phyloP scores from a whole-genome alignment of 2,329 filamentous ascomycete species.

The Cordyceps tenuipes region DNA sequence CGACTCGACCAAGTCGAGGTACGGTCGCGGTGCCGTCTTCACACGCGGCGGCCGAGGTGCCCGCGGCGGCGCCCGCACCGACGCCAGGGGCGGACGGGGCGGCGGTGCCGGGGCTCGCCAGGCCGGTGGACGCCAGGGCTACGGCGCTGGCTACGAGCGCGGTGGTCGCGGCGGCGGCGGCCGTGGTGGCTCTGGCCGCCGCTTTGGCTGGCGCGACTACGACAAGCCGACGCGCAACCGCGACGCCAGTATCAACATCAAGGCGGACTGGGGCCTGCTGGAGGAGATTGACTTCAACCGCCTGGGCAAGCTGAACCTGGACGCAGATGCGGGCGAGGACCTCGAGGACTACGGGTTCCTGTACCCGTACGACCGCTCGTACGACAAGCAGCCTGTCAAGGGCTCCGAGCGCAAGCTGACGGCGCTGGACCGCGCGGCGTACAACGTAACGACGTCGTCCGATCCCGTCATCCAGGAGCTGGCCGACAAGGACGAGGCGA shows the following conservation, averaged over 20 bases:
- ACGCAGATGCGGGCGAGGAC: constrained; percentile 90
- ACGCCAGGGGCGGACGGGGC: constrained; percentile 50
- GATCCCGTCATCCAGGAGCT: constrained; percentile 97
- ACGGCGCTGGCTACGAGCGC: constrained; percentile 53
- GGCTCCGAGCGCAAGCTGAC: constrained; percentile 79
- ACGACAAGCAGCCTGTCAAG: constrained; percentile 90
- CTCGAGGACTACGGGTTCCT: constrained; percentile 94
- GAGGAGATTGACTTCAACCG: constrained; percentile 99
- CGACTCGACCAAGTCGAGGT: constrained; percentile 77
- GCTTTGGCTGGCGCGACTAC: constrained; percentile 98
- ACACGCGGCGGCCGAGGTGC: constrained; percentile 80
- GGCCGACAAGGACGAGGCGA: constrained; percentile 90
- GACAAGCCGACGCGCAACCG: constrained; percentile 96
- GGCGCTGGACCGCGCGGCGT: constrained; percentile 85
- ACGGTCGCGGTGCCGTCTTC: constrained; percentile 82
- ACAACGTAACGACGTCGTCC: constrained; percentile 95
- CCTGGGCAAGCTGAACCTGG: constrained; percentile 89
- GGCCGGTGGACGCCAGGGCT: constrained; percentile 36
- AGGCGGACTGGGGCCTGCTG: constrained; percentile 87
- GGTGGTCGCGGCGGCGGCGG: constrained; percentile 54
- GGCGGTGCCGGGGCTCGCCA: constrained; percentile 58
- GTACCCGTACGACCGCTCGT: constrained; percentile 94
- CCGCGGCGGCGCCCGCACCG: constrained; percentile 60
- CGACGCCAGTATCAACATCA: constrained; percentile 92
- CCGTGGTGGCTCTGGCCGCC: constrained; percentile 66